Evolutionary conservation across 305 asterid genomes (phyloP).

Genomic region (Lippia alba): DNA sequence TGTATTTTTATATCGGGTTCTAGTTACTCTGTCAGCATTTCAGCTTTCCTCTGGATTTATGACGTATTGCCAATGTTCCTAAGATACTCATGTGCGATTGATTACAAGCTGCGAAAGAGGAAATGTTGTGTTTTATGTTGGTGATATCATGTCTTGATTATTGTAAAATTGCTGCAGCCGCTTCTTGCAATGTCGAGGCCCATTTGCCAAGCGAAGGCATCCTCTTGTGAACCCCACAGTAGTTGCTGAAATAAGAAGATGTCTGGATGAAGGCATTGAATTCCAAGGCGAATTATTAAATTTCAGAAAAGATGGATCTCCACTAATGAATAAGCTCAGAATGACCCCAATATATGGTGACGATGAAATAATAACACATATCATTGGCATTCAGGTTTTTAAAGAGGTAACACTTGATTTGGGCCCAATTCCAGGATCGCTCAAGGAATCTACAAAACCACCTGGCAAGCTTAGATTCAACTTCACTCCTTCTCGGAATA

Average conservation of each 20-base stretch:
- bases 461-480: slow-evolving; percentile 56
- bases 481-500: slow-evolving; percentile 51
- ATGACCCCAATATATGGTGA: slow-evolving; percentile 87
- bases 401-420: slow-evolving; percentile 71
- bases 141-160: slow-evolving; percentile 19
- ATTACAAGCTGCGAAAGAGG: slow-evolving; percentile 4
- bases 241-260: slow-evolving; percentile 77
- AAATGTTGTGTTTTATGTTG: slow-evolving; percentile 8
- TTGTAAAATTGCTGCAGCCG: slow-evolving; percentile 61
- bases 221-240: slow-evolving; percentile 75
- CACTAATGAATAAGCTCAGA: slow-evolving; percentile 75
- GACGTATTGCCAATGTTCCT: neutral
- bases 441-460: slow-evolving; percentile 59
- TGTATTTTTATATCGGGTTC: neutral
- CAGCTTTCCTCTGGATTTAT: slow-evolving; percentile 3
- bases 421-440: slow-evolving; percentile 81
- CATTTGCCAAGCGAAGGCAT: slow-evolving; percentile 84
- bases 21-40: neutral
- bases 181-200: slow-evolving; percentile 88
- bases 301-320: slow-evolving; percentile 84
- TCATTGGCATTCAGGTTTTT: slow-evolving; percentile 77
- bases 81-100: neutral
- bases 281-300: slow-evolving; percentile 83
- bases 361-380: slow-evolving; percentile 67
- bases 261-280: slow-evolving; percentile 71